Evolutionary conservation across 352 stramenopile genomes (phyloP), one percentile per base, ranked within the genome.

Genomic region (Pythium aristosporum): DNA sequence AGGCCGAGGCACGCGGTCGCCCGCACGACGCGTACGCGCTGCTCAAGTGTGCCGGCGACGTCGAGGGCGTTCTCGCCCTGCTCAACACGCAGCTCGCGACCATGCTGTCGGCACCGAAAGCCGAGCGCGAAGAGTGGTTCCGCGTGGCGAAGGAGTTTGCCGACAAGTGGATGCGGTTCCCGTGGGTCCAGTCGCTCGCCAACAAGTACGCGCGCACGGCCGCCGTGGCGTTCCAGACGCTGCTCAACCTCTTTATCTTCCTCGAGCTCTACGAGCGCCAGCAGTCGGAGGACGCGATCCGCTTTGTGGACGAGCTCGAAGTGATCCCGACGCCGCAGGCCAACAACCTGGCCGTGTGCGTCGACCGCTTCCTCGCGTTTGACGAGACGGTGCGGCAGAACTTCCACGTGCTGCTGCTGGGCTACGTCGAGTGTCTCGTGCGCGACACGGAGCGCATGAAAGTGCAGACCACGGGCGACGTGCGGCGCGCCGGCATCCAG

Each of bases 401-500:
- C 66, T 91, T 96, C 57, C 82, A 96, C 71, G 76, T 94, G 28
- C 62, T 96, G 60, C 65, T 96, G 69, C 72, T 96, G 8, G 85
- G 87, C 11, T 96, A 96, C 73, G 87, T 94, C 65, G 87, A 96
- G 74, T 91, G 87, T 49, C 82, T 96, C 36, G 85, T 94, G 58
- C 84, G 83, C 39, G 85, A 93, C 60, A 79, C 80, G n/a, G 82
- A 93, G 43, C 85, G 84, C 32, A 44, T 90, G 32, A 96, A 94
- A 71, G 66, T 76, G n/a, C 78, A 92, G 60, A 72, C 82, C 3
- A 68, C 53, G 41, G 84, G 84, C 15, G 84, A 92, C 15, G 44
- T 81, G 18, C 74, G 77, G 21, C 81, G 85, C 57, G 46, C 65
- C 21, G 69, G 65, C 1, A 64, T 92, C 50, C 63, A 70, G 49